These are phyloP conservation scores for Naganishia sp. DNA, from an alignment of 1,284 basidiomycete species.

Conservation along the genomic window DNA sequence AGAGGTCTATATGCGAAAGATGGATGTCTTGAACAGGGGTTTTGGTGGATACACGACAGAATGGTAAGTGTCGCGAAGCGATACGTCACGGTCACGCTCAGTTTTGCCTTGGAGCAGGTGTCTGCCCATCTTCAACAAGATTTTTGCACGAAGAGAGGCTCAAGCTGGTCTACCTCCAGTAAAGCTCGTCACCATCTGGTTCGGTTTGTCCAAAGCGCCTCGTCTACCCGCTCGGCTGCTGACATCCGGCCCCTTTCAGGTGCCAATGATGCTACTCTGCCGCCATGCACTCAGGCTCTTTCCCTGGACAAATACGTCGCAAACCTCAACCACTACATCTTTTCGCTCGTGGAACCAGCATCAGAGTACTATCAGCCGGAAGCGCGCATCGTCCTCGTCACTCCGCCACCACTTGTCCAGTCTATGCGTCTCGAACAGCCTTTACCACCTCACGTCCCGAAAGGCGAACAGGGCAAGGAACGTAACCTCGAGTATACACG, in stretches of 20 bases:
- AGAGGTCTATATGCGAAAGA: conserved; percentile 74
- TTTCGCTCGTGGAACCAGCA: conserved; percentile 62
- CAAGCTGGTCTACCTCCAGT: conserved; percentile 61
- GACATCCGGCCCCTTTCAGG: conserved; percentile 36
- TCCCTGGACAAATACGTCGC: conserved; percentile 66
- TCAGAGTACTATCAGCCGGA: conserved; percentile 69
- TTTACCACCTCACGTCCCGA: conserved; percentile 34
- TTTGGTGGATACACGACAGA: conserved; percentile 72
- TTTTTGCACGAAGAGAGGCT: conserved; percentile 60
- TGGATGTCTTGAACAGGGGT: conserved; percentile 82
- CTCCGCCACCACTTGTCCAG: conserved; percentile 78
- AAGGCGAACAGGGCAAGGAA: conserved; percentile 51
- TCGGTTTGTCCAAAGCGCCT: conserved; percentile 57
- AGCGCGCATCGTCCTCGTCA: conserved; percentile 77
- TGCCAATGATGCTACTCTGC: conserved; percentile 74
- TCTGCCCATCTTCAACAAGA: conserved; percentile 73
- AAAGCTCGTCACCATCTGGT: conserved; percentile 78
- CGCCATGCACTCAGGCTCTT: conserved; percentile 57
- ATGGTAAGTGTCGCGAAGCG: conserved; percentile 54
- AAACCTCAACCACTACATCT: conserved; percentile 67
- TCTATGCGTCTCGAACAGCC: conserved; percentile 47
- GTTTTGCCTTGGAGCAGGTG: conserved; percentile 54
- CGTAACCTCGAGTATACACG: conserved; percentile 65
- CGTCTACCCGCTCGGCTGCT: conserved; percentile 8
- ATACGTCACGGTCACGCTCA: no score